Percentiles rank a stretch among this genome's conserved stretches.
These are phyloP conservation scores for Achaetomiella virescens DNA, from an alignment of 495 filamentous ascomycete genomes.

Conservation along the genomic window DNA sequence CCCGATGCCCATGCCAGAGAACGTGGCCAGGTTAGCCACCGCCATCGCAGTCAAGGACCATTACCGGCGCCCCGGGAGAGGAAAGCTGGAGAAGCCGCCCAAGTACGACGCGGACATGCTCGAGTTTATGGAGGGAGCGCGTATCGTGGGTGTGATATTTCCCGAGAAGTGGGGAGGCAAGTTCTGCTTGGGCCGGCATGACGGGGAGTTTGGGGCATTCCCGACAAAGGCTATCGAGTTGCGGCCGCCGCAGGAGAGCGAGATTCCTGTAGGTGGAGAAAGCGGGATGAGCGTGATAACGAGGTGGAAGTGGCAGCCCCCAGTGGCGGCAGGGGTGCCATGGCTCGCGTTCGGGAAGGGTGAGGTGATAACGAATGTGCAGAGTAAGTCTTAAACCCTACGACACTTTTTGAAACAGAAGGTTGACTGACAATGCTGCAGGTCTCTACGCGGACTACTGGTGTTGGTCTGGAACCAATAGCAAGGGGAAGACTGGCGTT, in stretches of 20 bases:
- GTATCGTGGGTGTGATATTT: constrained; percentile 40
- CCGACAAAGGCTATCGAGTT: constrained; percentile 33
- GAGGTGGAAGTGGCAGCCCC: constrained; percentile 40
- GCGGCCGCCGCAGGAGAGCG: constrained; percentile 25
- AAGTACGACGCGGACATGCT: constrained; percentile 32
- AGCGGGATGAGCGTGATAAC: constrained; percentile 33
- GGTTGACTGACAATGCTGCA: not conserved
- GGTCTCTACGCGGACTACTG: constrained; percentile 37
- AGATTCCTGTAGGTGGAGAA: constrained; percentile 25
- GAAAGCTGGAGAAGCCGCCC: constrained; percentile 30
- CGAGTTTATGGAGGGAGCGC: constrained; percentile 39
- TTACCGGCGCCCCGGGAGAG: constrained; percentile 24
- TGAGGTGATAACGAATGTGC: constrained; percentile 37
- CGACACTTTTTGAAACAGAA: not conserved
- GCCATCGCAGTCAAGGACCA: constrained; percentile 32
- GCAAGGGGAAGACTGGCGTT: constrained; percentile 38
- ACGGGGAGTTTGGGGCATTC: constrained; percentile 39
- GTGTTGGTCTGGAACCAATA: constrained; percentile 43
- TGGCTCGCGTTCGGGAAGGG: constrained; percentile 42
- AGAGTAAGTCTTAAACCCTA: constrained; percentile 17
- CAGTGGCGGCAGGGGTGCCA: constrained; percentile 10
- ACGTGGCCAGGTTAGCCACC: constrained; percentile 26
- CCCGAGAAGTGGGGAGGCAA: constrained; percentile 40
- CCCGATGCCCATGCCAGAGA: constrained; percentile 29
- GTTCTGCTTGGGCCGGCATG: constrained; percentile 43